Evolutionary conservation across 192 early-diverging fungal species (phyloP).

Genomic region (Linnemannia hyalina): DNA sequence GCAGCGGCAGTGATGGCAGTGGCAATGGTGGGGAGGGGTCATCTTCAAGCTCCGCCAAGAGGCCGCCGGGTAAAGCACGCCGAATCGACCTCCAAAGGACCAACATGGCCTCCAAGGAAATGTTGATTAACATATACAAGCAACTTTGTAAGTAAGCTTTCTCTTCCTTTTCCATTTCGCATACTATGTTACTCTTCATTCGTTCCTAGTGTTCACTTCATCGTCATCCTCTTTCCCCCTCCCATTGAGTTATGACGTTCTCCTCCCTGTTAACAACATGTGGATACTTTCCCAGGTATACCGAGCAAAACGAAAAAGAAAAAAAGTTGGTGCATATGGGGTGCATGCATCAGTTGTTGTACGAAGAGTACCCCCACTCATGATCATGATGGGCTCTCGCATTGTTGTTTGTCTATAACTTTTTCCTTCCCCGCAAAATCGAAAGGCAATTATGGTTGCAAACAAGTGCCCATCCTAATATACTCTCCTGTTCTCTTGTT

Average conservation of each 20-base stretch:
- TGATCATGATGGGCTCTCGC: not conserved
- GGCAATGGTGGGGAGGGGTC: not conserved
- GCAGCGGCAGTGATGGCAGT: not conserved
- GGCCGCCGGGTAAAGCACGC: conserved; percentile 8
- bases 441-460: not conserved
- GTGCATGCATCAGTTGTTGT: not conserved
- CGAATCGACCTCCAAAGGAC: conserved; percentile 47
- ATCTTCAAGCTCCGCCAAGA: conserved; percentile 3
- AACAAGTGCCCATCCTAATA: not conserved
- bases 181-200: no score
- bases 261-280: not conserved
- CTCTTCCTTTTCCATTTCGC: not conserved
- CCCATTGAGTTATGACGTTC: no score
- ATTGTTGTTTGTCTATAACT: not conserved
- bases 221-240: not conserved
- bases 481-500: not conserved
- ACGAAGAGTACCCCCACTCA: not conserved
- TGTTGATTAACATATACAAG: conserved; percentile 32
- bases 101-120: conserved; percentile 21
- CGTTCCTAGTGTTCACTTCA: no score
- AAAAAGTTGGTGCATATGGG: not conserved
- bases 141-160: conserved; percentile 21
- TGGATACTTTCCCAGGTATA: not conserved
- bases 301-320: not conserved
- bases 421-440: not conserved